These are phyloP conservation scores for Neospora caninum DNA, from an alignment of 169 alveolate genomes.

Conservation along the genomic window DNA sequence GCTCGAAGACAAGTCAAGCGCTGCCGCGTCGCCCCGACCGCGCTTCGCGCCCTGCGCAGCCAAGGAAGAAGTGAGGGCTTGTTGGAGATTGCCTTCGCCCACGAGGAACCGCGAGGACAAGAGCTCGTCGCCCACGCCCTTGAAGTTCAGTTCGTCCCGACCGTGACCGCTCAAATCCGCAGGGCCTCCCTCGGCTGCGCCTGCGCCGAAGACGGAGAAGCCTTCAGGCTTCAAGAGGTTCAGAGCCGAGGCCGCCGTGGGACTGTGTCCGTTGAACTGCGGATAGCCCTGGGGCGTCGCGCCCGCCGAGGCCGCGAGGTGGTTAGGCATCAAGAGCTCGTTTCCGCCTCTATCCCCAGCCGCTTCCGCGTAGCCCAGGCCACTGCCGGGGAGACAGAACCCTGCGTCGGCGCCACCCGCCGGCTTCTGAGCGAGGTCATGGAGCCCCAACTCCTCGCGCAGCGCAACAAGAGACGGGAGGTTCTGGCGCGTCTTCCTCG, in stretches of 20 bases:
- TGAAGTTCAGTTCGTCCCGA: too few species aligned
- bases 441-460: neutral
- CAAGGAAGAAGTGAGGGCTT: neutral
- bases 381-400: neutral
- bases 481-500: neutral
- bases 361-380: neutral
- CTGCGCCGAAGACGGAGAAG: too few species aligned
- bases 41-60: neutral
- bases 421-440: neutral
- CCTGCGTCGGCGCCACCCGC: neutral
- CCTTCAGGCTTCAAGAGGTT: too few species aligned
- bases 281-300: neutral
- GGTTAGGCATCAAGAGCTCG: neutral
- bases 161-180: too few species aligned
- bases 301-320: neutral
- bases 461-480: neutral
- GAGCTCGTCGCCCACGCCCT: neutral
- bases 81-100: neutral
- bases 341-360: neutral
- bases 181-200: too few species aligned
- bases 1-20: neutral
- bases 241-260: neutral
- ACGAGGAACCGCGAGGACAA: neutral
- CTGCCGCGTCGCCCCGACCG: neutral
- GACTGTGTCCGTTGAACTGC: neutral